Conservation (phyloP, 768 basidiomycete genomes). For the Suillus placidus region DNA sequence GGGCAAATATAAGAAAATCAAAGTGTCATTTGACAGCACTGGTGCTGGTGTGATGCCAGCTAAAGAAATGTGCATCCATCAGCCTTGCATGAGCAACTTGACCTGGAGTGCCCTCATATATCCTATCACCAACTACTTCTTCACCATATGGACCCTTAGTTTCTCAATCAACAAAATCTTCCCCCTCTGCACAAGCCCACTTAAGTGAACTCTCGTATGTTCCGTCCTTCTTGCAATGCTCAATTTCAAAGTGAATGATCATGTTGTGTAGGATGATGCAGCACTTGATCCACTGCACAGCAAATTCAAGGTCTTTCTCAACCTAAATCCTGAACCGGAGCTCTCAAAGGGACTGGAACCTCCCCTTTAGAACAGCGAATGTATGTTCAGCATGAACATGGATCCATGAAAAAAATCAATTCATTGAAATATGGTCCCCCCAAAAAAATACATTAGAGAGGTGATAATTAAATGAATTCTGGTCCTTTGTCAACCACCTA, state of each 20-base stretch:
- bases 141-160: no score
- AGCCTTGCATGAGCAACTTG: no score
- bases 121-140: no score
- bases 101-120: no score
- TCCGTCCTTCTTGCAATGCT: no score
- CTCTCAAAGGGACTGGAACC: slow-evolving; percentile 2
- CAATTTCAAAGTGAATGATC: neutral
- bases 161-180: no score
- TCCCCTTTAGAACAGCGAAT: slow-evolving; percentile 8
- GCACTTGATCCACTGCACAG: neutral
- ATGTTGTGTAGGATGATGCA: slow-evolving; percentile 3
- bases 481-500: neutral
- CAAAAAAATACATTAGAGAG: neutral
- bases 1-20: no score
- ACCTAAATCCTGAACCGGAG: neutral
- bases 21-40: no score
- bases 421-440: neutral
- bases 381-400: slow-evolving; percentile 3
- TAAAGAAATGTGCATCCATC: no score
- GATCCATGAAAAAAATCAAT: slow-evolving; percentile 1
- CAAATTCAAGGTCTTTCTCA: slow-evolving; percentile 2
- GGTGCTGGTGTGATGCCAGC: no score
- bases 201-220: no score
- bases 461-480: slow-evolving; percentile 2
- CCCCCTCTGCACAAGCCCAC: no score